phyloP scores from a whole-genome alignment of 768 basidiomycete genomes.

The Collybiopsis confluens region DNA sequence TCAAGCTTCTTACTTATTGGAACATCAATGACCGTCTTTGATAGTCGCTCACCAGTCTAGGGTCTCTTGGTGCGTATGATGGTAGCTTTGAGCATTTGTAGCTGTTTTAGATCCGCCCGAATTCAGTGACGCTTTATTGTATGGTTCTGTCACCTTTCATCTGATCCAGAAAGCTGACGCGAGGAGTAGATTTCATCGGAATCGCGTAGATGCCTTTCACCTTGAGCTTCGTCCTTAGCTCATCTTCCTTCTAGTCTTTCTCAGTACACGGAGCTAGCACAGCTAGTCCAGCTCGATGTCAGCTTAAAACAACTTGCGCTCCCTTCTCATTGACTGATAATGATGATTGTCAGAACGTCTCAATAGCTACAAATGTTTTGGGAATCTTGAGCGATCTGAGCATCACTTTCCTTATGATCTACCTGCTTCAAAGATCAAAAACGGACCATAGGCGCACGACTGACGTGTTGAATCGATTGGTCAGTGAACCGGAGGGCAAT shows the following conservation, averaged over 20 bases:
- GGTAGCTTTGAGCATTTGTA: background rate
- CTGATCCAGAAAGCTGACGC: background rate
- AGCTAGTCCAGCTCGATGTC: conserved; percentile 5
- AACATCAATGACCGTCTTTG: background rate
- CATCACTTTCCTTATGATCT: conserved; percentile 7
- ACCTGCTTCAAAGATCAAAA: conserved; percentile 6
- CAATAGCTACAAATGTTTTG: conserved; percentile 6
- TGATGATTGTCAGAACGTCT: background rate
- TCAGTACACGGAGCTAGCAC: conserved; percentile 2
- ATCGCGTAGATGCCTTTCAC: background rate
- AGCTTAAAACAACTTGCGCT: no score
- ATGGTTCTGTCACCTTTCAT: background rate
- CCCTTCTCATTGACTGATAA: no score
- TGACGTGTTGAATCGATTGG: conserved; percentile 10
- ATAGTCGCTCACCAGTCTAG: conserved; percentile 3
- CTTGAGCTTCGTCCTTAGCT: background rate
- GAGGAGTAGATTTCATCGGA: conserved; percentile 1
- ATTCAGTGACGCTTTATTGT: conserved; percentile 3
- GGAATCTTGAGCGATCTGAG: conserved; percentile 2
- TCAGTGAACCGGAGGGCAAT: no score
- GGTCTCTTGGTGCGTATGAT: background rate
- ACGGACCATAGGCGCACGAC: conserved; percentile 7
- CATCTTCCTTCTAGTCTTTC: background rate
- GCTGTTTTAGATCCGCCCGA: background rate
- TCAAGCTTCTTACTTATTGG: background rate